Evolutionary conservation across 352 stramenopile genomes (phyloP), one percentile per base, ranked within the genome.

Genomic region (Globisporangium emineosum): DNA sequence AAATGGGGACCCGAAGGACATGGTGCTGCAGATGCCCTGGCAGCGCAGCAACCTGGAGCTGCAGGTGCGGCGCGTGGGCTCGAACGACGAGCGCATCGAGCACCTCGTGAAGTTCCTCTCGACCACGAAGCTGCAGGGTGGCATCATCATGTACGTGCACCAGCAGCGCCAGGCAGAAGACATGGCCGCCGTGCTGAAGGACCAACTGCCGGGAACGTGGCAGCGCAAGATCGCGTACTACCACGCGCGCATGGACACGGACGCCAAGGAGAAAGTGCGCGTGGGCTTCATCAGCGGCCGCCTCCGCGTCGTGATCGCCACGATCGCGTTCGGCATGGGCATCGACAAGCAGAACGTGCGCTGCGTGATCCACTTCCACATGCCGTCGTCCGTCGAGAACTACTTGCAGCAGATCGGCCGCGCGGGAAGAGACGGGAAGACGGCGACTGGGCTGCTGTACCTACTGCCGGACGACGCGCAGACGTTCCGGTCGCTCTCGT

Each of bases 321-420:
- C 97, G 12, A 93, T 99, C 63, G 97, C 97, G 1, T 99, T 99
- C 69, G 97, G 97, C 10, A 97, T 99, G 84, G 98, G 97, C 57
- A 99, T 99, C 60, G 97, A 99, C 80, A 99, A 99, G 71, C 83
- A 91, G 50, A 97, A 99, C 77, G 93, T 99, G 25, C 83, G 88
- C 5, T 98, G 97, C 66, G 98, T 99, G 6, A 91, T 99, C 37
- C 98, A 99, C 73, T 98, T 98, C 73, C 92, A 98, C 64, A 84
- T 98, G 64, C 96, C 97, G 5, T 91, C 89, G 43, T 98, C 91
- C 37, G 93, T 99, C n/a, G 98, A 98, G 49, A 96, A 99, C 68
- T 99, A 99, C 75, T 98, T 99, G 57, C 96, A 99, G 78, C 96
- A 99, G 67, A 91, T 98, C 53, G 97, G 97, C 5, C 86, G 97